Percentiles rank a stretch among this genome's conserved stretches.
Conservation (phyloP, 257 asterid genomes). For the Salvia rosmarinus region DNA sequence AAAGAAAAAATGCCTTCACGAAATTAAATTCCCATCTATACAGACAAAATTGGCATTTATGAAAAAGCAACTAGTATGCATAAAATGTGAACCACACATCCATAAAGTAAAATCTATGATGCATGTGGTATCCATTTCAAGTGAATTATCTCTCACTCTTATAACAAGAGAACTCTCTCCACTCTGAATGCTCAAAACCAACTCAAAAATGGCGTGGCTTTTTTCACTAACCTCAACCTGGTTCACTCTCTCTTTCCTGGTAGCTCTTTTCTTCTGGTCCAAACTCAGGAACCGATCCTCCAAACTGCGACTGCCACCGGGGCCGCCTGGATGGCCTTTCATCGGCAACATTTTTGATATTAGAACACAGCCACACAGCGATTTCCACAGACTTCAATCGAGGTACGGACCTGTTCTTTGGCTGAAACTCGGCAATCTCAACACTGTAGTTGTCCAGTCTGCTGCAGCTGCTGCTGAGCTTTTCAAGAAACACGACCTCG, state of each 20-base stretch:
- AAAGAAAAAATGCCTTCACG: no score
- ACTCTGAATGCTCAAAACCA: neutral
- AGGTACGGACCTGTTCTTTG: slow-evolving; percentile 46
- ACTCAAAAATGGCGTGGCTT: slow-evolving; percentile 31
- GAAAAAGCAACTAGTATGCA: no score
- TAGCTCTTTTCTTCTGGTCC: neutral
- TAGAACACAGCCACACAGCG: slow-evolving; percentile 40
- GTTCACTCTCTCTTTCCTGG: slow-evolving; percentile 1
- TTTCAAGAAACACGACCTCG: slow-evolving; percentile 49
- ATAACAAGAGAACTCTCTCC: no score
- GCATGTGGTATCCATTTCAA: no score
- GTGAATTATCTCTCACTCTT: no score
- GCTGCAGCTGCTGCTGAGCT: slow-evolving; percentile 46
- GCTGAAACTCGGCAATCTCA: slow-evolving; percentile 43
- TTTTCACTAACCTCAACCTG: slow-evolving; percentile 27
- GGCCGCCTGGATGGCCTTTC: slow-evolving; percentile 52
- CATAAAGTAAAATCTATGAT: no score
- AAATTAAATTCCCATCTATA: no score
- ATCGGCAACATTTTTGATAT: slow-evolving; percentile 50
- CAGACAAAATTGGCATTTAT: no score
- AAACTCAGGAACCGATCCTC: slow-evolving; percentile 13
- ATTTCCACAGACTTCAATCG: slow-evolving; percentile 29
- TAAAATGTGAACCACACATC: no score
- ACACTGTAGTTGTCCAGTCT: slow-evolving; percentile 38
- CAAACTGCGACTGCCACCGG: slow-evolving; percentile 41